Evolutionary conservation across 192 early-diverging fungal genomes (phyloP), one percentile per base, ranked within the genome.

Genomic region (Thamnidium elegans): DNA sequence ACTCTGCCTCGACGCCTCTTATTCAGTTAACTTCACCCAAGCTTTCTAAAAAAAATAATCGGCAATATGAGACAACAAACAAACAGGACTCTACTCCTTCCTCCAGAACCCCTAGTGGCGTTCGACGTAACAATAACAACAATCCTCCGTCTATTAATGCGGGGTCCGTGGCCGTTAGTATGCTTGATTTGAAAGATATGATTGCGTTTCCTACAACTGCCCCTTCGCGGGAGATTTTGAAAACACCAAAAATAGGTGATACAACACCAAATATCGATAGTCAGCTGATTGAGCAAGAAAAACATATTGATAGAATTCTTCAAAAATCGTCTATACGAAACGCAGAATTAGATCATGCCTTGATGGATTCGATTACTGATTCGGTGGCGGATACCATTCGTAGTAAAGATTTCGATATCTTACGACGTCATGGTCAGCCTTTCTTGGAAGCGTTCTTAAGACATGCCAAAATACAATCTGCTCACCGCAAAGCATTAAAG

Each of bases 401-500:
- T 3, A 51, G 26, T 42, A 64, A 51, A 59, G 65, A 67, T 15
- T 19, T 42, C n/a, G 83, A 85, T 55, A 70, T 76, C 7, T 67
- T 85, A 4, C 65, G 73, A 44, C 65, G 79, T 46, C 79, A 85
- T 64, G 83, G 79, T 1, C 78, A 74, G 21, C 73, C 75, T n/a
- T 85, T 85, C 50, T 64, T 85, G 56, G 83, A 82, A 5, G 67
- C 78, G 4, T 82, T 75, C 50, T 48, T 76, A 4, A 55, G 66
- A 3, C 74, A 78, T 51, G 74, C 75, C 9, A 78, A 73, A 58
- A 73, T 79, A 3, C 74, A 65, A 14, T 68, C 77, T 42, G 75
- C 71, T 15, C 75, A 85, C 58, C 72, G 79, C 30, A 85, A 82
- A 32, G 83, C 79, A 4, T 63, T 76, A 31, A 75, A 80, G 32